phyloP scores from a whole-genome alignment of 2,329 filamentous ascomycete species.

The Fusarium equiseti region DNA sequence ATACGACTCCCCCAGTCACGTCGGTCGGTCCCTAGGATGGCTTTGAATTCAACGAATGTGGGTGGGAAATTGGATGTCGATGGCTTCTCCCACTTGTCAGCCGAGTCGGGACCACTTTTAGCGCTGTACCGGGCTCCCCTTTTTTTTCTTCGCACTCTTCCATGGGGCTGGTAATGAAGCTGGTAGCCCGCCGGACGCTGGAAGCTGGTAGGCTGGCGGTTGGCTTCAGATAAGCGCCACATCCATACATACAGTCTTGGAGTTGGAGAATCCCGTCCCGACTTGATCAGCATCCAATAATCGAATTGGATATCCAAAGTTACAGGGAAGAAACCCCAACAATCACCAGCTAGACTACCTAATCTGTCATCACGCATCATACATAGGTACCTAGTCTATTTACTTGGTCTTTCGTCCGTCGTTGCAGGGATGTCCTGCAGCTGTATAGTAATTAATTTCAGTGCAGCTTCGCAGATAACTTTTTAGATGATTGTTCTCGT shows the following conservation, averaged over 20 bases:
- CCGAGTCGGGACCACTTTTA: constrained; percentile 44
- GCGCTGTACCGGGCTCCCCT: constrained; percentile 38
- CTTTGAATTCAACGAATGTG: constrained; percentile 39
- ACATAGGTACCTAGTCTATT: not conserved
- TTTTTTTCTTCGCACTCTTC: constrained; percentile 23
- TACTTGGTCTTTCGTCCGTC: constrained; percentile 3
- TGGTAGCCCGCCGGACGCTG: not conserved
- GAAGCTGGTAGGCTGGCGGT: constrained; percentile 1
- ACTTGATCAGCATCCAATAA: constrained; percentile 16
- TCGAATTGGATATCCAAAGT: constrained; percentile 4
- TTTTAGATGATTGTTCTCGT: not conserved
- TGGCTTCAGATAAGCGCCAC: constrained; percentile 31
- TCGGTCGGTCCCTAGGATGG: not conserved
- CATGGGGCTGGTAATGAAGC: constrained; percentile 7
- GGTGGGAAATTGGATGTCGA: constrained; percentile 48
- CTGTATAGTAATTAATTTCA: constrained; percentile 27
- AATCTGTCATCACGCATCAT: constrained; percentile 16
- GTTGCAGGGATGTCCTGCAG: constrained; percentile 27
- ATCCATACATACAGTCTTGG: constrained; percentile 12
- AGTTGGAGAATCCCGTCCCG: constrained; percentile 24
- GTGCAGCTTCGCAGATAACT: constrained; percentile 16
- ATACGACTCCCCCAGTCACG: constrained; percentile 27
- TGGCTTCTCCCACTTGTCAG: constrained; percentile 43
- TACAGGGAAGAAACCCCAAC: constrained; percentile 15
- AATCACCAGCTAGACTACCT: constrained; percentile 7